These are phyloP conservation scores for Suillus brevipes DNA, from an alignment of 768 basidiomycete genomes.

Conservation along the genomic window DNA sequence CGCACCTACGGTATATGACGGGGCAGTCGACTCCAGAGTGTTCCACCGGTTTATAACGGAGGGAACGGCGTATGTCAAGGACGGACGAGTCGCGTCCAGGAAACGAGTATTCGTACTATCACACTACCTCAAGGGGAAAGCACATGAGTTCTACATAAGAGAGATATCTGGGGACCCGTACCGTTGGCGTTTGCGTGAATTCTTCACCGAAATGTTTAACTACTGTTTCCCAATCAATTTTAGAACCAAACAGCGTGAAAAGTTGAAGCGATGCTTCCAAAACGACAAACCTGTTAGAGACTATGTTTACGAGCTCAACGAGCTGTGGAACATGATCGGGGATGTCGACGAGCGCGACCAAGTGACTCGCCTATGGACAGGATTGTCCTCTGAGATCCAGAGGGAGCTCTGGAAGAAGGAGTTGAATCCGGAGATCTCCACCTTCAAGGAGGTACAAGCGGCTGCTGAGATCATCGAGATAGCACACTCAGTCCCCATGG, in stretches of 20 bases:
- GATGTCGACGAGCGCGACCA: constrained; percentile 26
- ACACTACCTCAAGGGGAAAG: constrained; percentile 33
- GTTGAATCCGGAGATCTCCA: constrained; percentile 3
- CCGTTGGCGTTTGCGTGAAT: constrained; percentile 29
- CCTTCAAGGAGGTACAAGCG: constrained; percentile 28
- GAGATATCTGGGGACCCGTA: constrained; percentile 25
- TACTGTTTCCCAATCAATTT: constrained; percentile 37
- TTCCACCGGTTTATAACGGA: constrained; percentile 32
- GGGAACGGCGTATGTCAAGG: constrained; percentile 23
- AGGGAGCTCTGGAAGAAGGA: constrained; percentile 26
- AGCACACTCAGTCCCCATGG: constrained; percentile 10
- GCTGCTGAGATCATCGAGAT: constrained; percentile 36
- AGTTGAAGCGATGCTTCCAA: constrained; percentile 27
- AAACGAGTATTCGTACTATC: constrained; percentile 25
- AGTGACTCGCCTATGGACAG: constrained; percentile 38
- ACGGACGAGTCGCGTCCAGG: constrained; percentile 15
- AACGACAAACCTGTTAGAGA: constrained; percentile 28
- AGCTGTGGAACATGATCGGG: constrained; percentile 36
- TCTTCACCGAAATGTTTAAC: constrained; percentile 36
- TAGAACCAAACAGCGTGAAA: constrained; percentile 22
- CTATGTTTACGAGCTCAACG: constrained; percentile 36
- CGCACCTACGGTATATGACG: constrained; percentile 28
- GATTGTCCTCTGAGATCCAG: constrained; percentile 28
- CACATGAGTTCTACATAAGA: constrained; percentile 34
- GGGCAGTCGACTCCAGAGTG: constrained; percentile 17